Conservation (phyloP, 371 early-diverging fungal species). For the Mortierella sp. region DNA sequence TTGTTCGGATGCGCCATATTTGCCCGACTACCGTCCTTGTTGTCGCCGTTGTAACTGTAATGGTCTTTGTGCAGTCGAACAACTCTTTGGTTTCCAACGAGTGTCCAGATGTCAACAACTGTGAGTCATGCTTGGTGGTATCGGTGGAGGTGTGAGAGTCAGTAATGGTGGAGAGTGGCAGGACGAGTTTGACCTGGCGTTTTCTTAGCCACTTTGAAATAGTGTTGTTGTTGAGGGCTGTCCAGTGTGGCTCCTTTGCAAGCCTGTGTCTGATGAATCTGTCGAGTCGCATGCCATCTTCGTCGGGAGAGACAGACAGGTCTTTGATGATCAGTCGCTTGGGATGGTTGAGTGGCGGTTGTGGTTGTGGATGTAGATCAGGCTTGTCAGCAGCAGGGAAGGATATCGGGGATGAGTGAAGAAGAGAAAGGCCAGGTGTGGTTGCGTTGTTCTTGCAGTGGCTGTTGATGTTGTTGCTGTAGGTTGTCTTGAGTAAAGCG, state of each 20-base stretch:
- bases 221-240: slow-evolving; percentile 8
- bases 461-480: background rate
- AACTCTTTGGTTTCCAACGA: background rate
- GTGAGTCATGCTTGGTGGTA: no score
- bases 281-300: slow-evolving; percentile 48
- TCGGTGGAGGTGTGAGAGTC: background rate
- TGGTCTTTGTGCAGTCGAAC: background rate
- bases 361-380: background rate
- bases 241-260: background rate
- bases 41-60: background rate
- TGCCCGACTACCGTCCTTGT: slow-evolving; percentile 31
- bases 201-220: slow-evolving; percentile 43
- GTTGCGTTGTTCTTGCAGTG: background rate
- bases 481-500: background rate
- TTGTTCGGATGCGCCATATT: slow-evolving; percentile 26
- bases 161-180: background rate
- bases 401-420: background rate
- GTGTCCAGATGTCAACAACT: background rate
- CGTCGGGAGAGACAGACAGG: slow-evolving; percentile 26
- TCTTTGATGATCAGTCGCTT: slow-evolving; percentile 18
- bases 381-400: background rate
- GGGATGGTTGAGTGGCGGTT: background rate
- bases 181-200: slow-evolving; percentile 23
- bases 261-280: slow-evolving; percentile 37
- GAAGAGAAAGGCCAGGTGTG: background rate